phyloP scores from a whole-genome alignment of 2,329 filamentous ascomycete genomes.

The Aspergillus sojae region DNA sequence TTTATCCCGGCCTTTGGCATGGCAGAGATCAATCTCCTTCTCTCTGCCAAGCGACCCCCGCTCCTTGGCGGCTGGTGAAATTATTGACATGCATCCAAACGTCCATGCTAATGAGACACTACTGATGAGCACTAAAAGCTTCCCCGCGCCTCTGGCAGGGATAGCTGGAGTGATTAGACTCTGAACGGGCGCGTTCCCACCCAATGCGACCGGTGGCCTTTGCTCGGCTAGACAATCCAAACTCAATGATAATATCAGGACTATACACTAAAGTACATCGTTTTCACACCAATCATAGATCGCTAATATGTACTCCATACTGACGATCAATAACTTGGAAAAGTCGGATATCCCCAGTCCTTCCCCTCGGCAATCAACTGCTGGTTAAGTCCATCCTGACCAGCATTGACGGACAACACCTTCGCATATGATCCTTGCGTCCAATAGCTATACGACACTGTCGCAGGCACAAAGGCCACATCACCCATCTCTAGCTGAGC shows the following conservation, averaged over 20 bases:
- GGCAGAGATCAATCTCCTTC: not conserved
- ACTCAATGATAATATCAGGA: not conserved
- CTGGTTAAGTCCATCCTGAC: constrained; percentile 22
- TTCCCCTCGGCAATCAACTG: constrained; percentile 20
- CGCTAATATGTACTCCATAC: not conserved
- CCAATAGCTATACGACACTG: constrained; percentile 39
- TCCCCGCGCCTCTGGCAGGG: not conserved
- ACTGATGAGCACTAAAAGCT: not conserved
- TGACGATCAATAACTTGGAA: constrained; percentile 17
- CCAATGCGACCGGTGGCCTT: not conserved
- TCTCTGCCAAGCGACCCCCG: not conserved
- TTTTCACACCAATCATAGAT: not conserved
- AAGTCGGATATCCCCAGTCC: constrained; percentile 23
- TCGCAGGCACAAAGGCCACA: constrained; percentile 43
- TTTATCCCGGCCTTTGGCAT: not conserved
- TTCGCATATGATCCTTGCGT: constrained; percentile 29
- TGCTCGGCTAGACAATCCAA: not conserved
- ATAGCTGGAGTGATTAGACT: not conserved
- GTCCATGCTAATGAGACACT: not conserved
- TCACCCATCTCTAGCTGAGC: constrained; percentile 40
- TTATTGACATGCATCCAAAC: not conserved
- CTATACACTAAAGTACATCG: not conserved
- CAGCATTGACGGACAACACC: constrained; percentile 26
- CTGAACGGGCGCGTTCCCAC: not conserved
- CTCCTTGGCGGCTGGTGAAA: not conserved